Evolutionary conservation across 2,329 filamentous ascomycete genomes (phyloP).

Genomic region (Pseudopyrenochaeta lycopersici): DNA sequence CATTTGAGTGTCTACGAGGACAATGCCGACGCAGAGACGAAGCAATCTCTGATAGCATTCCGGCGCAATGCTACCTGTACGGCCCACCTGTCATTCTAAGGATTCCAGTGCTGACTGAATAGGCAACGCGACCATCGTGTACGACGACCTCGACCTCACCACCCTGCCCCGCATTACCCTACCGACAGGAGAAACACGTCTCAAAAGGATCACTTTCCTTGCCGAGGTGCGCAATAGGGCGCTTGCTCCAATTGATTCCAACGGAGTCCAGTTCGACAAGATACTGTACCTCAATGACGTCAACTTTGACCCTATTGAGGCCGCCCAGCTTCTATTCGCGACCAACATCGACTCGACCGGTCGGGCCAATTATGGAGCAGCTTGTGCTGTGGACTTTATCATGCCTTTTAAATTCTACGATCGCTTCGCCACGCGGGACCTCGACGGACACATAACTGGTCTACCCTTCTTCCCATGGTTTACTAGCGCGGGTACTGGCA

Average conservation of each 20-base stretch:
- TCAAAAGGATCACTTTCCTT: constrained; percentile 78
- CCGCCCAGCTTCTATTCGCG: constrained; percentile 70
- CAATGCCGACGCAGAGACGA: constrained; percentile 67
- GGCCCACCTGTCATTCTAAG: neutral
- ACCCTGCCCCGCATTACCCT: constrained; percentile 67
- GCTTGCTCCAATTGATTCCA: constrained; percentile 67
- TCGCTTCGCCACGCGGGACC: constrained; percentile 75
- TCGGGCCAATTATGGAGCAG: constrained; percentile 67
- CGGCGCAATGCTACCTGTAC: constrained; percentile 59
- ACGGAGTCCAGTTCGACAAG: constrained; percentile 66
- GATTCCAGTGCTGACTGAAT: constrained; percentile 18
- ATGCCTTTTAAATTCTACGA: constrained; percentile 76
- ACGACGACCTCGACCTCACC: constrained; percentile 66
- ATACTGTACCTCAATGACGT: constrained; percentile 74
- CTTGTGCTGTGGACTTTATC: constrained; percentile 76
- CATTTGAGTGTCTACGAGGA: constrained; percentile 80
- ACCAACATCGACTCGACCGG: constrained; percentile 65
- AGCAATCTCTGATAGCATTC: constrained; percentile 64
- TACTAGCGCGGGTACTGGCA: constrained; percentile 60
- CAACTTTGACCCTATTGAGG: constrained; percentile 66
- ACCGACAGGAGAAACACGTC: constrained; percentile 68
- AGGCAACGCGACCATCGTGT: constrained; percentile 63
- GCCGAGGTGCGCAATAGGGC: constrained; percentile 77
- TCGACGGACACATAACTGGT: constrained; percentile 69
- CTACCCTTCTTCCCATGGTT: constrained; percentile 76